phyloP scores from a whole-genome alignment of 208 protist genomes.

The Trypanosoma theileri region DNA sequence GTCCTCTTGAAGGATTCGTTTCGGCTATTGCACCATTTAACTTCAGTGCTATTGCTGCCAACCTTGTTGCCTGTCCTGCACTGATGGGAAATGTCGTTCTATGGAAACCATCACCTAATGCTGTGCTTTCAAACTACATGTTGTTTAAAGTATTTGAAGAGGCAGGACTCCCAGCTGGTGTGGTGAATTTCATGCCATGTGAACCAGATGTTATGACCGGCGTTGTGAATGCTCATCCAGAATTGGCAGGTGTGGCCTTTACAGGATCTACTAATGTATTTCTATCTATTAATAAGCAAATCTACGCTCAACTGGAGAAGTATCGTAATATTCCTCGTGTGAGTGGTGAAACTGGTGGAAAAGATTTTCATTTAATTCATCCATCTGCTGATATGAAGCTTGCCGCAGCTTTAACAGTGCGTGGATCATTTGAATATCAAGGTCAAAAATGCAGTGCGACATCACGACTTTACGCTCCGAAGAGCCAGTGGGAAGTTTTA shows the following conservation, averaged over 20 bases:
- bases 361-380: conserved; percentile 98
- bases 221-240: conserved; percentile 66
- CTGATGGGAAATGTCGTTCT: conserved; percentile 97
- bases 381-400: conserved; percentile 84
- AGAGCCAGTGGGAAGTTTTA: conserved; percentile 85
- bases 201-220: conserved; percentile 71
- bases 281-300: conserved; percentile 90
- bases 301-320: conserved; percentile 87
- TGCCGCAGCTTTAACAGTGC: conserved; percentile 83
- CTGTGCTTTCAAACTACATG: conserved; percentile 93
- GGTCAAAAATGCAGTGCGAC: conserved; percentile 97
- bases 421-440: conserved; percentile 96
- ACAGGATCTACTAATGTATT: conserved; percentile 96
- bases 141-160: conserved; percentile 94
- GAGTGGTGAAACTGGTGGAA: conserved; percentile 96
- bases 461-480: conserved; percentile 93
- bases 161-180: conserved; percentile 94
- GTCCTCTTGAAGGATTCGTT: conserved; percentile 96
- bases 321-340: conserved; percentile 95
- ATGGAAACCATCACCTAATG: conserved; percentile 95
- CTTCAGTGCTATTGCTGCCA: conserved; percentile 97
- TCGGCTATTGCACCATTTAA: conserved; percentile 97
- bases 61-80: conserved; percentile 94
- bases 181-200: conserved; percentile 95
- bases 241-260: conserved; percentile 95